These are phyloP conservation scores for Barnettozyma wickerhamii DNA, from an alignment of 805 yeast genomes.

Conservation along the genomic window DNA sequence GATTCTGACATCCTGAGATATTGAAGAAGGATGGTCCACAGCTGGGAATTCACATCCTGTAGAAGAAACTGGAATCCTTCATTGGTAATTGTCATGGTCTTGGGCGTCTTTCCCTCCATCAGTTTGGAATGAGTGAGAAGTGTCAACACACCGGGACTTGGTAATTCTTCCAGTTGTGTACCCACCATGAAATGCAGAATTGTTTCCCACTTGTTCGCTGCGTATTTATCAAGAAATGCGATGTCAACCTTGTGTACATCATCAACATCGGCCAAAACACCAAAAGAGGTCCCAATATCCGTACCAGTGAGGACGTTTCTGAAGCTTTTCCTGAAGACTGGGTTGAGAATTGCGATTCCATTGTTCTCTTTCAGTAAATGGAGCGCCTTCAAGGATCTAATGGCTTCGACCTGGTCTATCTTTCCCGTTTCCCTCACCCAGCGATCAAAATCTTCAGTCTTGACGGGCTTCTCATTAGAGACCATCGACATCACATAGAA, in stretches of 20 bases:
- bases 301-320: slow-evolving; percentile 84
- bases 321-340: slow-evolving; percentile 70
- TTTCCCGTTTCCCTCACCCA: slow-evolving; percentile 67
- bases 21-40: slow-evolving; percentile 88
- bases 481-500: slow-evolving; percentile 84
- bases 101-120: slow-evolving; percentile 60
- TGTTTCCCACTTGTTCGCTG: slow-evolving; percentile 88
- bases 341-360: slow-evolving; percentile 52
- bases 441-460: slow-evolving; percentile 60
- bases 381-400: slow-evolving; percentile 69
- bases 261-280: slow-evolving; percentile 55
- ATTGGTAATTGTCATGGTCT: slow-evolving; percentile 68
- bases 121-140: slow-evolving; percentile 76
- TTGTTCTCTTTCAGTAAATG: slow-evolving; percentile 65
- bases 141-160: slow-evolving; percentile 78
- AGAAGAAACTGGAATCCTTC: slow-evolving; percentile 90
- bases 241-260: slow-evolving; percentile 56
- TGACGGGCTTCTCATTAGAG: slow-evolving; percentile 71
- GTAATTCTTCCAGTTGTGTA: slow-evolving; percentile 63
- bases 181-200: slow-evolving; percentile 98
- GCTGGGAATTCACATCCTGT: slow-evolving; percentile 90
- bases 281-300: slow-evolving; percentile 63
- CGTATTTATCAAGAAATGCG: slow-evolving; percentile 72
- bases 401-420: slow-evolving; percentile 61
- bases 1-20: slow-evolving; percentile 82